Evolutionary conservation across 2,329 filamentous ascomycete genomes (phyloP).

Genomic region (Golovinomyces cichoracearum): DNA sequence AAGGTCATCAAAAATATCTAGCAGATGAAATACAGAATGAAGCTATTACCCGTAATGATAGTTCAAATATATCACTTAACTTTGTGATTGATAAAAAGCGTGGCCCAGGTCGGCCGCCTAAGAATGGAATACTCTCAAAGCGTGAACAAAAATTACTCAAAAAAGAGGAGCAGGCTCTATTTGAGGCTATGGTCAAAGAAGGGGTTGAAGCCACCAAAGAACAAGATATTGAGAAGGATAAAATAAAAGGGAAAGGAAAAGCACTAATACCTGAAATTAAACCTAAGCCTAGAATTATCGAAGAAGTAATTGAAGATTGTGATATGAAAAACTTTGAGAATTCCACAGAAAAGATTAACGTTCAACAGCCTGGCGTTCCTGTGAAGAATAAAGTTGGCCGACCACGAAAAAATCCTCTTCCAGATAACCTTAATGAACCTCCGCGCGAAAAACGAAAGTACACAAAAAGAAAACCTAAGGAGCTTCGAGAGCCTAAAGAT

Average conservation of each 20-base stretch:
- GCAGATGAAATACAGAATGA: too few relatives aligned
- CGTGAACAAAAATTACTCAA: slow-evolving; percentile 35
- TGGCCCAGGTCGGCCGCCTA: slow-evolving; percentile 56
- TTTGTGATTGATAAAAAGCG: slow-evolving; percentile 20
- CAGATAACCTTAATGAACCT: slow-evolving; percentile 27
- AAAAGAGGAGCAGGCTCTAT: slow-evolving; percentile 19
- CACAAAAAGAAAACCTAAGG: slow-evolving; percentile 33
- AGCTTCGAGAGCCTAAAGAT: slow-evolving; percentile 22
- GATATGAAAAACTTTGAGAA: not conserved
- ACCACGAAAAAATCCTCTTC: slow-evolving; percentile 34
- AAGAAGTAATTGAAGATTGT: not conserved
- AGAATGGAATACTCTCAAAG: slow-evolving; percentile 65
- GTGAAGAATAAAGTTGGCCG: slow-evolving; percentile 37
- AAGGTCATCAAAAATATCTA: too few relatives aligned
- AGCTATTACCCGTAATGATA: not conserved
- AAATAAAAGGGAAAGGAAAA: slow-evolving; percentile 19
- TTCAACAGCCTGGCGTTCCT: slow-evolving; percentile 2
- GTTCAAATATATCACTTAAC: not conserved
- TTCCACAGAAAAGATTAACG: slow-evolving; percentile 13
- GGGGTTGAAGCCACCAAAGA: not conserved
- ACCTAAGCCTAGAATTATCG: not conserved
- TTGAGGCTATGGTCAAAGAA: slow-evolving; percentile 1
- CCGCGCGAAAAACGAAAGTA: slow-evolving; percentile 39
- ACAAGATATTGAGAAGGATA: slow-evolving; percentile 9
- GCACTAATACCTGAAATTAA: not conserved